These are phyloP conservation scores for Boletus sp. DNA, from an alignment of 768 basidiomycete genomes.

Conservation along the genomic window DNA sequence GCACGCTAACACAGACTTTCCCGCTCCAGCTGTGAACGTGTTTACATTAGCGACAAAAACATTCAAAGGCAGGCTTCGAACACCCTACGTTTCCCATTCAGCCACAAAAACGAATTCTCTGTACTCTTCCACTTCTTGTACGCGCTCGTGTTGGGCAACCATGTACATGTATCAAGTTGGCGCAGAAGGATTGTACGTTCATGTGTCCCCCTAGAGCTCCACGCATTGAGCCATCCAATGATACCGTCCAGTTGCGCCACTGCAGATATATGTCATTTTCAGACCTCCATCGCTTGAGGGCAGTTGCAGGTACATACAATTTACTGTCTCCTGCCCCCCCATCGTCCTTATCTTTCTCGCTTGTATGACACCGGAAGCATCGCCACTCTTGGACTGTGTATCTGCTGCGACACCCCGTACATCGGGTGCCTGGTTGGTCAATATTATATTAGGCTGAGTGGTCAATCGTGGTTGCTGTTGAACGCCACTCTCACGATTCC, in stretches of 20 bases:
- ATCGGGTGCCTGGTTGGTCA: too few species aligned
- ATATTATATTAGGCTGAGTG: too few species aligned
- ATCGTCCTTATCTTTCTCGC: too few species aligned
- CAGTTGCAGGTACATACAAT: too few species aligned
- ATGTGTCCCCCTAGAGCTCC: neutral
- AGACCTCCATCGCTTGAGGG: too few species aligned
- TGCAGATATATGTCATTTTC: neutral
- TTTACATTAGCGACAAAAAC: neutral
- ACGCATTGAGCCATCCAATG: neutral
- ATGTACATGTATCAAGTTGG: conserved; percentile 5
- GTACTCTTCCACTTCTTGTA: neutral
- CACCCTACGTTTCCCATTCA: neutral
- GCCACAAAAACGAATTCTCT: conserved; percentile 1
- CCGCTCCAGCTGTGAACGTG: neutral
- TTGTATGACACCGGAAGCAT: too few species aligned
- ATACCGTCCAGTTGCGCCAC: neutral
- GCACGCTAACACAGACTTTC: conserved; percentile 9
- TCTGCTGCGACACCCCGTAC: too few species aligned
- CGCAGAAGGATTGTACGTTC: neutral
- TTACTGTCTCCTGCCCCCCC: too few species aligned
- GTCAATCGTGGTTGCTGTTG: too few species aligned
- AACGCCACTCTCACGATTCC: too few species aligned
- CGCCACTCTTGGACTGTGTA: too few species aligned
- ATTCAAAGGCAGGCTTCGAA: neutral
- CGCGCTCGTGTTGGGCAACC: neutral